These are phyloP conservation scores for Hericium rajendrae DNA, from an alignment of 768 basidiomycete species.

Conservation along the genomic window DNA sequence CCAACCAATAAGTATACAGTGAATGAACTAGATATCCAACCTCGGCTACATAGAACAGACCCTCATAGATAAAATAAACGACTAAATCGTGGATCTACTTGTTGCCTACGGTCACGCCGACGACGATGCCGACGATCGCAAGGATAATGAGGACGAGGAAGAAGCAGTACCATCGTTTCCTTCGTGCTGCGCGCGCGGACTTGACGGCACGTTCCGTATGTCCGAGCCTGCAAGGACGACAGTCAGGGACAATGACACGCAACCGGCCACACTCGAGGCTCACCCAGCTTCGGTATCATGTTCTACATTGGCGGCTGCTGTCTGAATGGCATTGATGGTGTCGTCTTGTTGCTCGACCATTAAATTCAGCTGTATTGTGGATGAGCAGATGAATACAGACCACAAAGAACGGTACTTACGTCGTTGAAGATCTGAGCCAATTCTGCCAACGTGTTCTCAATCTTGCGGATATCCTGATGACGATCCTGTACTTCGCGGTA, in stretches of 20 bases:
- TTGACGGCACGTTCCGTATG: constrained; percentile 61
- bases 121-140: constrained; percentile 47
- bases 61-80: constrained; percentile 1
- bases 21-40: not conserved
- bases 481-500: constrained; percentile 85
- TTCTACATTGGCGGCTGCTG: constrained; percentile 51
- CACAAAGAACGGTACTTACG: constrained; percentile 28
- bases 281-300: constrained; percentile 66
- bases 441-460: constrained; percentile 83
- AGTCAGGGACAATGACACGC: not conserved
- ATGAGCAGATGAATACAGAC: not conserved
- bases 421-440: constrained; percentile 84
- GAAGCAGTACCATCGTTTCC: constrained; percentile 85
- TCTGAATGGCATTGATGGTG: constrained; percentile 53
- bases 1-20: not conserved
- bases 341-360: constrained; percentile 78
- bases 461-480: constrained; percentile 75
- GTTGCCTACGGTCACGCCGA: constrained; percentile 33
- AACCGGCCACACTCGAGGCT: constrained; percentile 15
- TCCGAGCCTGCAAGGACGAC: constrained; percentile 31
- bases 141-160: constrained; percentile 45
- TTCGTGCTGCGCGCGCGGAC: constrained; percentile 60
- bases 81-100: constrained; percentile 7
- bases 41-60: not conserved
- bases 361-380: constrained; percentile 52